Evolutionary conservation across 768 basidiomycete species (phyloP).

Genomic region (Gautieria morchelliformis): DNA sequence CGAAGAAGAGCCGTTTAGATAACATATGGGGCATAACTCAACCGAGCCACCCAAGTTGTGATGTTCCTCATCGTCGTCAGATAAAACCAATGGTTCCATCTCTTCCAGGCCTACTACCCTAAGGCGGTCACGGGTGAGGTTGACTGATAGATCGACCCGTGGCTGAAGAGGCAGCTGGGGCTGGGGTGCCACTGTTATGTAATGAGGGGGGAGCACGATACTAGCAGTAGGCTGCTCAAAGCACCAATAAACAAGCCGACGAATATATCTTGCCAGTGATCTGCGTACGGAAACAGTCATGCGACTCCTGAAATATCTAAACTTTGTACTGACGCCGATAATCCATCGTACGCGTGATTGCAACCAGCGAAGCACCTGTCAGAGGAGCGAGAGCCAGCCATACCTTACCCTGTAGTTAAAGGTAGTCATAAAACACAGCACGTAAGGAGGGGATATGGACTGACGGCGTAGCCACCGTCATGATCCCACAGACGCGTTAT

Average conservation of each 20-base stretch:
- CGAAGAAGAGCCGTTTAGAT: too few relatives aligned
- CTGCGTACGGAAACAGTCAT: background rate
- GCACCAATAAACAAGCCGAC: constrained; percentile 3
- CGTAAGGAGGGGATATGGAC: background rate
- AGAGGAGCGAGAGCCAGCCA: constrained; percentile 80
- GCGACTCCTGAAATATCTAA: background rate
- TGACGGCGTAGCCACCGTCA: constrained; percentile 54
- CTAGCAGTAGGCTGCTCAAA: background rate
- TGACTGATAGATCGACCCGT: background rate
- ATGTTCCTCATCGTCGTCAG: background rate
- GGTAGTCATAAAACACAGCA: background rate
- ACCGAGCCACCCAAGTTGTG: too few relatives aligned
- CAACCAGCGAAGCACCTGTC: constrained; percentile 65
- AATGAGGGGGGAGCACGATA: background rate
- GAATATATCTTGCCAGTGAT: constrained; percentile 7
- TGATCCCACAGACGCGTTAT: constrained; percentile 90
- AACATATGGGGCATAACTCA: too few relatives aligned
- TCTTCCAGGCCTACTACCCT: background rate
- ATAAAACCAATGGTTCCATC: background rate
- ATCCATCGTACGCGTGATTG: constrained; percentile 87
- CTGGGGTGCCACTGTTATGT: background rate
- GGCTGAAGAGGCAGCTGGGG: background rate
- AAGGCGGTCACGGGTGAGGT: background rate
- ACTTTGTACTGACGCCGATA: constrained; percentile 56
- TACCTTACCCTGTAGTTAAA: constrained; percentile 50